Conservation (phyloP, 2,329 filamentous ascomycete genomes). For the Cordyceps fumosorosea region DNA sequence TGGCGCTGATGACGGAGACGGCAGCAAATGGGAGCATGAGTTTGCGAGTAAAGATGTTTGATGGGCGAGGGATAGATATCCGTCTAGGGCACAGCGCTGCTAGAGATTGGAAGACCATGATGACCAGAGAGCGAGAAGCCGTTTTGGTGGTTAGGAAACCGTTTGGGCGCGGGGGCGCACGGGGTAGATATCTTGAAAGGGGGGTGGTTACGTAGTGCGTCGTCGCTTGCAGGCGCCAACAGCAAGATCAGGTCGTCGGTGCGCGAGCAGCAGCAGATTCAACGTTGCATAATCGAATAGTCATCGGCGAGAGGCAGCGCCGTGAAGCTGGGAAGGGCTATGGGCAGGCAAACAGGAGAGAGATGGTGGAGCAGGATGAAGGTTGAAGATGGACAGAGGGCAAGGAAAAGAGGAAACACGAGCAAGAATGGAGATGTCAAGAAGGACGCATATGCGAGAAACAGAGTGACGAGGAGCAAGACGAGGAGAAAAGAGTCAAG, state of each 20-base stretch:
- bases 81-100: neutral
- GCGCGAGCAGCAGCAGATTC: neutral
- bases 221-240: neutral
- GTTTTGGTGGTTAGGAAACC: neutral
- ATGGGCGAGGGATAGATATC: slow-evolving; percentile 7
- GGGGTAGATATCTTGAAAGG: neutral
- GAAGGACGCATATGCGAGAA: neutral
- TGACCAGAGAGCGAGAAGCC: neutral
- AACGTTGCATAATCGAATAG: slow-evolving; percentile 1
- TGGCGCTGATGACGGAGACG: slow-evolving; percentile 12
- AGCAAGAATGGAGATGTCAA: neutral
- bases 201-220: neutral
- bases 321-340: neutral
- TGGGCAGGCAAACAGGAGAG: neutral
- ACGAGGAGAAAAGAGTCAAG: neutral
- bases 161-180: neutral
- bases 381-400: neutral
- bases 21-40: slow-evolving; percentile 11
- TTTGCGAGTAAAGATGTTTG: slow-evolving; percentile 11
- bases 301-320: slow-evolving; percentile 2
- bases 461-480: neutral
- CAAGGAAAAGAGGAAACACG: neutral
- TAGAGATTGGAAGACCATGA: slow-evolving; percentile 7
- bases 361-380: no score
- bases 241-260: neutral